Evolutionary conservation across 495 filamentous ascomycete species (phyloP).

Genomic region (Jackrogersella multiformis): DNA sequence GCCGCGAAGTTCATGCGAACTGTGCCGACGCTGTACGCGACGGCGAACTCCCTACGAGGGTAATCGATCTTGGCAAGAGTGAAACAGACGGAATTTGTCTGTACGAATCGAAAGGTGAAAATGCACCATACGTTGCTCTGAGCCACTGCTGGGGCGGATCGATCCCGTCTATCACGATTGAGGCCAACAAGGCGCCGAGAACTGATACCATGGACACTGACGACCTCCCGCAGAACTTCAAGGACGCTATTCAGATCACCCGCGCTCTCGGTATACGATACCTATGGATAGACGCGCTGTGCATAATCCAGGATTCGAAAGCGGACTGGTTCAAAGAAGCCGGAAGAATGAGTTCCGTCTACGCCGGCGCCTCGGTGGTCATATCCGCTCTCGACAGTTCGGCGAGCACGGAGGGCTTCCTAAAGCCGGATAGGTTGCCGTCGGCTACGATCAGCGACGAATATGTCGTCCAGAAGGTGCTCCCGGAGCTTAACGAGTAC

Average conservation of each 20-base stretch:
- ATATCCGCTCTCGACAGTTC: conserved; percentile 35
- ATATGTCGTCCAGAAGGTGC: conserved; percentile 32
- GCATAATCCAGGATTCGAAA: conserved; percentile 45
- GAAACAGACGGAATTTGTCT: conserved; percentile 3
- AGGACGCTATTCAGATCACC: conserved; percentile 40
- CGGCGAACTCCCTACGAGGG: conserved; percentile 27
- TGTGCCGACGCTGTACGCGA: neutral
- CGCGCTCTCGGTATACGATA: conserved; percentile 39
- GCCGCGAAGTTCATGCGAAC: conserved; percentile 3
- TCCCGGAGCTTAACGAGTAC: conserved; percentile 25
- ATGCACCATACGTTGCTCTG: conserved; percentile 20
- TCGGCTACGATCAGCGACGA: conserved; percentile 10
- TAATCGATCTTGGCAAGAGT: conserved; percentile 25
- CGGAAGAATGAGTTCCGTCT: conserved; percentile 39
- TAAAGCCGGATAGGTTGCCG: conserved; percentile 20
- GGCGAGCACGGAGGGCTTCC: conserved; percentile 25
- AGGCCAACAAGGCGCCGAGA: conserved; percentile 8
- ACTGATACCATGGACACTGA: conserved; percentile 12
- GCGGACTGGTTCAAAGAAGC: conserved; percentile 38
- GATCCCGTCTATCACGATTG: conserved; percentile 17
- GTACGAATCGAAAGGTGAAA: conserved; percentile 17
- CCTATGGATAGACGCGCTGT: conserved; percentile 50
- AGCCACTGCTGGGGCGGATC: conserved; percentile 37
- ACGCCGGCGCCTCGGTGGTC: conserved; percentile 28
- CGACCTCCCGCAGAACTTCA: conserved; percentile 42